These are phyloP conservation scores for Boletus fagicola DNA, from an alignment of 768 basidiomycete genomes.

Conservation along the genomic window DNA sequence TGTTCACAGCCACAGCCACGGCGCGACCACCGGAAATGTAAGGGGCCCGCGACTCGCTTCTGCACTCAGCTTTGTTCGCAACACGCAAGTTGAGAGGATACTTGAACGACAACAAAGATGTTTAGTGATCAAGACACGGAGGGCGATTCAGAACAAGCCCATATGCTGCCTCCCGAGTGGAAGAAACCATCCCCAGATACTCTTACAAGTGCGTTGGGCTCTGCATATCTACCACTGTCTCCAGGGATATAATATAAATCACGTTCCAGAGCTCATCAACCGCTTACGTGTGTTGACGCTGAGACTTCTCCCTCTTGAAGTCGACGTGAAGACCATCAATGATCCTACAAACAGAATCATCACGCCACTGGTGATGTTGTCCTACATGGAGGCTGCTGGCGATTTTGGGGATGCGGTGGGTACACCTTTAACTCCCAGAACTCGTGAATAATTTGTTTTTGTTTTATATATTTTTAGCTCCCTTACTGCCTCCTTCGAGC, in stretches of 20 bases:
- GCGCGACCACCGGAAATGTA: too few relatives aligned
- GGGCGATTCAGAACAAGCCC: constrained; percentile 43
- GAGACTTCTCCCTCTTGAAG: constrained; percentile 77
- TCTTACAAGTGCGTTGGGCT: constrained; percentile 59
- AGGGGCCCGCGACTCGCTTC: neutral
- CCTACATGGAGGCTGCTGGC: constrained; percentile 79
- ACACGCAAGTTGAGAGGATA: neutral
- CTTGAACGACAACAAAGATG: constrained; percentile 14
- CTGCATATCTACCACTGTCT: neutral
- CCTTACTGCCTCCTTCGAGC: constrained; percentile 80
- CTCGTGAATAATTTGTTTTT: neutral
- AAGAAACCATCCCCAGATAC: constrained; percentile 66
- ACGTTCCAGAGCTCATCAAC: constrained; percentile 66
- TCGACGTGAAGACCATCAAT: constrained; percentile 60
- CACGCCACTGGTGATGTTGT: constrained; percentile 72
- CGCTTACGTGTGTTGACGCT: constrained; percentile 76
- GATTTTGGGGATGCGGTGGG: constrained; percentile 84
- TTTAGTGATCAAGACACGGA: constrained; percentile 27
- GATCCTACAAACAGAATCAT: constrained; percentile 82
- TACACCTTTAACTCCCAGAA: constrained; percentile 3
- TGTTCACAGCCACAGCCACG: constrained; percentile 15
- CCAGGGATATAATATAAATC: neutral
- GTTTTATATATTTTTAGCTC: constrained; percentile 45
- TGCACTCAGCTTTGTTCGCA: neutral
- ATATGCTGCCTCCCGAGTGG: constrained; percentile 45